Evolutionary conservation across 1,284 basidiomycete genomes (phyloP).

Genomic region (Ceratobasidium sp.): DNA sequence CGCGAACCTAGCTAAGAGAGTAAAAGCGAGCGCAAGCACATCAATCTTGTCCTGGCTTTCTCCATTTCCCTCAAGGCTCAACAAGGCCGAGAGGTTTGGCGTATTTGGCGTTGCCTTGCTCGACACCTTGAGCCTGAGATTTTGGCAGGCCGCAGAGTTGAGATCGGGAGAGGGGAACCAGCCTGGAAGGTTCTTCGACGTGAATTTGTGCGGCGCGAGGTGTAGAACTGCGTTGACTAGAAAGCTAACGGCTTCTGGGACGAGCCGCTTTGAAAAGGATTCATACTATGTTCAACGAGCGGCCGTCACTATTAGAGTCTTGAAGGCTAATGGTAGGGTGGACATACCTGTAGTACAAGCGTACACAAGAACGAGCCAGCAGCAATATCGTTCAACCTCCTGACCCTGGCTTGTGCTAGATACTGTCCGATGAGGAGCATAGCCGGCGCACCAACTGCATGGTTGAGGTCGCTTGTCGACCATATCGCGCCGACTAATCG

Average conservation of each 20-base stretch:
- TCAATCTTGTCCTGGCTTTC: constrained; percentile 72
- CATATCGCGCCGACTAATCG: constrained; percentile 85
- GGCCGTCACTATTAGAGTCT: not conserved
- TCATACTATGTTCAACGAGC: constrained; percentile 75
- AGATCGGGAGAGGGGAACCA: constrained; percentile 82
- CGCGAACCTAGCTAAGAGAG: constrained; percentile 74
- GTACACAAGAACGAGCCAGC: constrained; percentile 92
- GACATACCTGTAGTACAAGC: constrained; percentile 67
- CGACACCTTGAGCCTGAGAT: constrained; percentile 48
- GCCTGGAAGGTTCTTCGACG: constrained; percentile 67
- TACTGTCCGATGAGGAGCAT: constrained; percentile 93
- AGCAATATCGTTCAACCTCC: constrained; percentile 79
- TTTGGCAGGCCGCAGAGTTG: constrained; percentile 52
- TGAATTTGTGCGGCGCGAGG: constrained; percentile 74
- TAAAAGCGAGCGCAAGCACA: constrained; percentile 71
- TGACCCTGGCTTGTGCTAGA: constrained; percentile 84
- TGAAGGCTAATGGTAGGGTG: not conserved
- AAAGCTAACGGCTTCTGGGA: constrained; percentile 93
- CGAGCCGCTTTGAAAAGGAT: constrained; percentile 82
- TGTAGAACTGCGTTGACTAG: constrained; percentile 77
- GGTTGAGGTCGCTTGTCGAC: constrained; percentile 95
- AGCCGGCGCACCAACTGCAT: constrained; percentile 89
- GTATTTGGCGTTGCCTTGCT: constrained; percentile 48
- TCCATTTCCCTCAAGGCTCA: constrained; percentile 62
- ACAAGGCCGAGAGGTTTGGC: constrained; percentile 48